phyloP scores from a whole-genome alignment of 805 yeast genomes.

The Cyberlindnera samutprakarnensis region DNA sequence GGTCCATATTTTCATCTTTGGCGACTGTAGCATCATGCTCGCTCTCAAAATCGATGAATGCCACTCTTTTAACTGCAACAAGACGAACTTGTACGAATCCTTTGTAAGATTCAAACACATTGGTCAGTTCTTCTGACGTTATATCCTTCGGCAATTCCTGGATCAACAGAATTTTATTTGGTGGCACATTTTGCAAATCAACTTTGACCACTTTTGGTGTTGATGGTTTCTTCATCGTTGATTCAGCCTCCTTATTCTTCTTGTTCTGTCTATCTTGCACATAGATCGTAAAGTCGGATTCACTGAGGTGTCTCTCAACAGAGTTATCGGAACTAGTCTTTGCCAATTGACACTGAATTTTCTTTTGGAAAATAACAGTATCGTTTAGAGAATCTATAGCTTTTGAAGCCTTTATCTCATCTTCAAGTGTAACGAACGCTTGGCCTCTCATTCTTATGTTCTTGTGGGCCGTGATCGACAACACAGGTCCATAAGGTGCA shows the following conservation, averaged over 20 bases:
- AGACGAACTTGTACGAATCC: constrained; percentile 66
- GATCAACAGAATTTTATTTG: constrained; percentile 60
- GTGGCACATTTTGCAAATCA: constrained; percentile 37
- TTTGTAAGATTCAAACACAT: constrained; percentile 37
- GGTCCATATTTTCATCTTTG: constrained; percentile 20
- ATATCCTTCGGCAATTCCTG: constrained; percentile 51
- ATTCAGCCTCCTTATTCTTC: constrained; percentile 10
- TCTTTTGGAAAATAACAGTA: constrained; percentile 13
- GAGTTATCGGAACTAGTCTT: constrained; percentile 20
- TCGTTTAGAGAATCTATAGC: constrained; percentile 18
- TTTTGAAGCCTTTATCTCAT: constrained; percentile 31
- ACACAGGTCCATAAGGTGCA: constrained; percentile 36
- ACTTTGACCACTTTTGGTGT: constrained; percentile 8
- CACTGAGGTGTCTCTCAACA: constrained; percentile 9
- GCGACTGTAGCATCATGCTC: constrained; percentile 43
- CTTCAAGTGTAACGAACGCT: constrained; percentile 61
- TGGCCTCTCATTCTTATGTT: constrained; percentile 72
- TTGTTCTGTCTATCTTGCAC: constrained; percentile 11
- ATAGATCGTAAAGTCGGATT: constrained; percentile 11
- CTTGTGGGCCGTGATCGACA: constrained; percentile 47
- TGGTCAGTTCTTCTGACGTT: constrained; percentile 32
- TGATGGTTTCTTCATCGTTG: constrained; percentile 10
- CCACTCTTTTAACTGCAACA: constrained; percentile 61
- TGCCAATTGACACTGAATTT: constrained; percentile 18
- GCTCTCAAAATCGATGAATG: constrained; percentile 70